These are phyloP conservation scores for Fraxinus xanthoxyloides DNA, from an alignment of 305 asterid genomes.

Conservation along the genomic window DNA sequence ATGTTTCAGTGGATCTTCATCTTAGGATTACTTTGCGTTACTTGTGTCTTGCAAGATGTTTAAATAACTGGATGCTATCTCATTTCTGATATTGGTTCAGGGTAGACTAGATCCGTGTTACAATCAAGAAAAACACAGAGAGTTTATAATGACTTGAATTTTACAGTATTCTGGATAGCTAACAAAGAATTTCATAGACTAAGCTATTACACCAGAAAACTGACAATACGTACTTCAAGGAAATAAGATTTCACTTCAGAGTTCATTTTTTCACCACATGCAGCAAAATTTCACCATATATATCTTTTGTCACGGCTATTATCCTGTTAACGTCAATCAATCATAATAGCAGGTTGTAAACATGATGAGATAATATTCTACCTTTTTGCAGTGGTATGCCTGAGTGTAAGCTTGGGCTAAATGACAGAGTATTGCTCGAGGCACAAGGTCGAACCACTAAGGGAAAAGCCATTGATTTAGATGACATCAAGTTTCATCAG, in stretches of 20 bases:
- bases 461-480: conserved; percentile 96
- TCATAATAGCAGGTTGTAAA: background rate
- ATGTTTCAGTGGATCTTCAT: background rate
- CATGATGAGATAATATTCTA: conserved; percentile 14
- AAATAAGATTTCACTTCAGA: background rate
- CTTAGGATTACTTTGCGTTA: background rate
- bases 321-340: background rate
- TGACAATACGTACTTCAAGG: background rate
- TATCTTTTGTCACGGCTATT: background rate
- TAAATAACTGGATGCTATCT: background rate
- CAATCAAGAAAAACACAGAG: background rate
- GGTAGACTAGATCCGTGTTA: background rate
- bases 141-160: background rate
- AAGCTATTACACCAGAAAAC: background rate
- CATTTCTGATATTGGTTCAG: background rate
- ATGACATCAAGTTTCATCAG: conserved; percentile 98
- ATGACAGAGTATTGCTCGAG: conserved; percentile 86
- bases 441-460: conserved; percentile 91
- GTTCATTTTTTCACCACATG: background rate
- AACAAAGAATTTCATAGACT: background rate
- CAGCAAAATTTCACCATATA: background rate
- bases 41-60: background rate
- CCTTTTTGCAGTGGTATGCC: conserved; percentile 90
- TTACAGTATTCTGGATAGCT: background rate
- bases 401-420: conserved; percentile 95